Base-by-base conservation (phyloP, 192 early-diverging fungal species). In the Linnemannia elongata region DNA sequence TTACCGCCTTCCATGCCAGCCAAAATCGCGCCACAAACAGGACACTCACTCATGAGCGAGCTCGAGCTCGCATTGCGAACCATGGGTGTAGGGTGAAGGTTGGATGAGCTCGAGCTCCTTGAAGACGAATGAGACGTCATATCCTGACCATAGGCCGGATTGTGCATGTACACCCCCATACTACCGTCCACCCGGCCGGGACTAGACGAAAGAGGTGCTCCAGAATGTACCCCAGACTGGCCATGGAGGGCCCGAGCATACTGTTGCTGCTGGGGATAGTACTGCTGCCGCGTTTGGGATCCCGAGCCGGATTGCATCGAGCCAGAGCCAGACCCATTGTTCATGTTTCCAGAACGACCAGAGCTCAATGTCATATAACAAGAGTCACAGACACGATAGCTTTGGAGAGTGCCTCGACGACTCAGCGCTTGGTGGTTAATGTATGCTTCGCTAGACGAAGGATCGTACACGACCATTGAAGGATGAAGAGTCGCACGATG, bases 41-140 rank as follows among this genome's bases (percentile, higher is more conserved):
- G 96, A 80, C 96, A 96, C 38, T 95, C 95, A 12, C 88, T 90
- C 94, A 96, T 94, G 7, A 92, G 76, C 38, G 91, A 93, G 24
- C 90, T 90, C 13, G 86, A 89, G 54, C 92, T 93, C 13, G 81
- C 68, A 74, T 81, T 87, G 7, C 85, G 79, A 24, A 80, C 80
- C 85, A 87, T 87, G 5, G 85, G 68, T 39, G 82, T 41, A 15
- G 79, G 85, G 9, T 82, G 88, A 20, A 84, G 42, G 35, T 81
- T 85, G 5, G 82, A 87, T n/a, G 81, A 82, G 60, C 81, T 82
- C 18, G 87, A 82, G 44, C 78, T 82, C 33, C 80, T 82, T 2
- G 87, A 88, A 2, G 87, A 82, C 3, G 87, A 79, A 36, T 82
- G 76, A 1, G 74, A 78, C 36, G 70, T 39, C 18, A 72, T 24